Conservation (phyloP, 2,329 filamentous ascomycete genomes). For the Amauroascus niger region DNA sequence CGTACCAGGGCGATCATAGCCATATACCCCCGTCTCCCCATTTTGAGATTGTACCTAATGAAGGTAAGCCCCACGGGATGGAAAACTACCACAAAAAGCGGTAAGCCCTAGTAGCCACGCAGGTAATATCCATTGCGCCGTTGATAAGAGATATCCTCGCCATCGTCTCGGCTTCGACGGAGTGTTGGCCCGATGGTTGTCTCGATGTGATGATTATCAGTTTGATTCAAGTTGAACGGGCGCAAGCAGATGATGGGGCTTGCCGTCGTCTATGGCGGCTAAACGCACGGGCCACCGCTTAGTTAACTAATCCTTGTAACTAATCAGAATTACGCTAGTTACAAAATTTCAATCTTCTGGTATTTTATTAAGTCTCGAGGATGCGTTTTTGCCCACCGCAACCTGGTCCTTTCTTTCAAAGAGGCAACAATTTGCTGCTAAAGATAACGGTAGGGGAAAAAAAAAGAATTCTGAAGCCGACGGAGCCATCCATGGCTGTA, state of each 20-base stretch:
- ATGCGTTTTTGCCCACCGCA: too few relatives aligned
- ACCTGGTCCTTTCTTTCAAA: too few relatives aligned
- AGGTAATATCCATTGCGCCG: too few relatives aligned
- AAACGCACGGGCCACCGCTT: slow-evolving; percentile 26
- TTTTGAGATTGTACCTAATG: slow-evolving; percentile 16
- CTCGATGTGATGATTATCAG: neutral
- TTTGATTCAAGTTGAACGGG: too few relatives aligned
- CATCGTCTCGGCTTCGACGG: too few relatives aligned
- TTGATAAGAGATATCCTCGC: too few relatives aligned
- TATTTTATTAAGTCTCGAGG: slow-evolving; percentile 8
- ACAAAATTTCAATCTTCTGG: slow-evolving; percentile 6
- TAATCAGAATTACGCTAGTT: too few relatives aligned
- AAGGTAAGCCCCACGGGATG: too few relatives aligned
- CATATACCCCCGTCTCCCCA: slow-evolving; percentile 40
- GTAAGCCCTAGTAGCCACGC: neutral
- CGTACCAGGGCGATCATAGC: slow-evolving; percentile 40
- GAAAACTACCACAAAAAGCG: too few relatives aligned
- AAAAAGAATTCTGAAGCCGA: neutral
- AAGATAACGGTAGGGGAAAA: too few relatives aligned
- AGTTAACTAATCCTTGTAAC: slow-evolving; percentile 24
- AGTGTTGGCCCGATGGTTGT: too few relatives aligned
- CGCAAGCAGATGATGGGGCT: slow-evolving; percentile 1
- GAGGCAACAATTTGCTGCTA: too few relatives aligned
- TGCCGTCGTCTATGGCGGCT: slow-evolving; percentile 17
- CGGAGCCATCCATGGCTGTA: slow-evolving; percentile 2